Conservation (phyloP, 495 filamentous ascomycete species). For the Neurospora sp. region DNA sequence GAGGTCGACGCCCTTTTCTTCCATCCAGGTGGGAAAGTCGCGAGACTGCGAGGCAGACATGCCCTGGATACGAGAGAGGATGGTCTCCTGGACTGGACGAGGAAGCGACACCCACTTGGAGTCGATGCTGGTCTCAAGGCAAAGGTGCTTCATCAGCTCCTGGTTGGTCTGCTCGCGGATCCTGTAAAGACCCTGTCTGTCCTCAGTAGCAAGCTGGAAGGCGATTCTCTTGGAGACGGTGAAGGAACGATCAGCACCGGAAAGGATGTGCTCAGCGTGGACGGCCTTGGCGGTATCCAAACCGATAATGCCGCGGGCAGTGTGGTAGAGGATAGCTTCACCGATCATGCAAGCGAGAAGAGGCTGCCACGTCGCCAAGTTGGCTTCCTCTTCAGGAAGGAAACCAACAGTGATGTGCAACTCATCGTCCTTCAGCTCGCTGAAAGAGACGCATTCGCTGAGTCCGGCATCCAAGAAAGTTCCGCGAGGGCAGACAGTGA, state of each 20-base stretch:
- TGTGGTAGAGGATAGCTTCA: constrained; percentile 12
- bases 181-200: not conserved
- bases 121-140: constrained; percentile 12
- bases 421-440: not conserved
- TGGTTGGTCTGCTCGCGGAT: constrained; percentile 1
- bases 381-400: constrained; percentile 2
- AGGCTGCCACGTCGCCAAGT: not conserved
- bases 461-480: constrained; percentile 6
- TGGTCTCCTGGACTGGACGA: constrained; percentile 2
- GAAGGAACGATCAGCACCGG: not conserved
- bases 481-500: constrained; percentile 1
- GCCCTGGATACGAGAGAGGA: constrained; percentile 8
- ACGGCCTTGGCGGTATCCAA: constrained; percentile 2
- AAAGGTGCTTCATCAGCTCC: constrained; percentile 10
- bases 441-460: constrained; percentile 4
- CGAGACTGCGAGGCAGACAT: not conserved
- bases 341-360: not conserved
- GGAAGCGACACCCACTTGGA: constrained; percentile 8
- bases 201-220: constrained; percentile 8
- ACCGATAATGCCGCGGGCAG: constrained; percentile 2
- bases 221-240: constrained; percentile 3
- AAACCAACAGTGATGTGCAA: constrained; percentile 3
- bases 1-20: not conserved
- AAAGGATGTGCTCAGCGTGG: constrained; percentile 8
- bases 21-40: constrained; percentile 3